Conservation (phyloP, 176 grass and related monocot species). For the Carex pumila region DNA sequence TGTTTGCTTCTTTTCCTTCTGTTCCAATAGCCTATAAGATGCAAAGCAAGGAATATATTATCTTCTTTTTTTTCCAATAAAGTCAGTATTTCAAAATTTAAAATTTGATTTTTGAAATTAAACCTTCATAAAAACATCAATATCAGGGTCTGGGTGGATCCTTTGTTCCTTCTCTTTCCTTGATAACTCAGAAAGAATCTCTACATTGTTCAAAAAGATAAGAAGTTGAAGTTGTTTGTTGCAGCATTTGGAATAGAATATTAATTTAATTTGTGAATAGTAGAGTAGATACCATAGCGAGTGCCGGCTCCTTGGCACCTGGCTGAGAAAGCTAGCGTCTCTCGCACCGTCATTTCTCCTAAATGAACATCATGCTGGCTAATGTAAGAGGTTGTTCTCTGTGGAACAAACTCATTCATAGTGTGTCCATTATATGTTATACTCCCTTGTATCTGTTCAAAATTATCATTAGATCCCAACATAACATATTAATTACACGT, state of each 20-base stretch:
- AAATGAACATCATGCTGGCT: constrained; percentile 76
- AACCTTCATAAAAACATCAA: constrained; percentile 75
- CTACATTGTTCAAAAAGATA: constrained; percentile 17
- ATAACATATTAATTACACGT: too few species aligned
- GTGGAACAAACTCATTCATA: constrained; percentile 55
- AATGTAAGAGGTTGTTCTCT: constrained; percentile 60
- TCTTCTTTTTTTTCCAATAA: neutral
- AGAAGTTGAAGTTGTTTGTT: neutral
- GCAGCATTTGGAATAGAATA: neutral
- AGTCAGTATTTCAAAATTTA: neutral
- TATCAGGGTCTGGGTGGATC: constrained; percentile 68
- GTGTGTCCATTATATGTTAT: constrained; percentile 65
- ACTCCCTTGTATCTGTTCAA: constrained; percentile 33
- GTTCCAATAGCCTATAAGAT: constrained; percentile 49
- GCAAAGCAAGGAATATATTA: neutral
- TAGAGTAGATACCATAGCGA: constrained; percentile 36
- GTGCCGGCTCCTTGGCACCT: constrained; percentile 68
- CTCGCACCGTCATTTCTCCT: constrained; percentile 60
- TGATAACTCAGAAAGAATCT: constrained; percentile 51
- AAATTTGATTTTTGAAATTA: neutral
- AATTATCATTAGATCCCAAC: neutral
- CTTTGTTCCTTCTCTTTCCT: constrained; percentile 77
- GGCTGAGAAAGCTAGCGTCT: constrained; percentile 61
- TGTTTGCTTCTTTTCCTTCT: constrained; percentile 61
- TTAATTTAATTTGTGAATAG: neutral